Base-by-base conservation (phyloP, 129 eudicot genomes). In the Flaveria linearis region DNA sequence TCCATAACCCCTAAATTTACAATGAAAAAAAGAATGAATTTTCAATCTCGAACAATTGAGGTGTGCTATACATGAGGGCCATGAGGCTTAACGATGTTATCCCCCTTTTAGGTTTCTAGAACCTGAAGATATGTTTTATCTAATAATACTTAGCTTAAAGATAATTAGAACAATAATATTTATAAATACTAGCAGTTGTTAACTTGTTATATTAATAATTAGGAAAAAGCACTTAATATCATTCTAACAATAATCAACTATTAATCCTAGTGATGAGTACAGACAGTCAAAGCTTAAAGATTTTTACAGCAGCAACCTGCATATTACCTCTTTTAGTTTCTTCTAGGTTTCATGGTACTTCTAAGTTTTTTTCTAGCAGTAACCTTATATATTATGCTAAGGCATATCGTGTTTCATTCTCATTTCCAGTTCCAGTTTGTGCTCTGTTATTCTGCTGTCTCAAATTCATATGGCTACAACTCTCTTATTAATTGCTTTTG, bases 371-470 rank as follows among this genome's bases (percentile, higher is more conserved):
- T 63, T 9, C 7, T 15, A 60, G 66, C n/a, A 63, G 45, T 14
- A 30, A 30, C 13, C 22, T 63, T 63, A 12, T 26, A 1, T 22
- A 23, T 17, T 60, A 16, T 63, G 22, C 15, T 14, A 28, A 30
- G 11, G 46, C 69, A 30, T 62, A 45, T 28, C 30, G 11, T 62
- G 23, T 63, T 63, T 63, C 0, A 14, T 30, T 5, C 23, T 60
- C 66, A 63, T 63, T 0, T 63, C 42, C 20, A 30, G 10, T 0
- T 63, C 43, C 20, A 15, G 10, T 63, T 63, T 63, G 68, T 28
- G 68, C 69, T 30, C 30, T 63, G 42, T 63, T 63, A 30, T 63
- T 60, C 5, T 17, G 18, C 69, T 63, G 69, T 61, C 42, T 60
- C n/a, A 25, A 58, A 60, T 60, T 60, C 39, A 23, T 60, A 23